Percentiles rank a stretch among this genome's conserved stretches.
Conservation (phyloP, 2,329 filamentous ascomycete species). For the Aureobasidium musti region DNA sequence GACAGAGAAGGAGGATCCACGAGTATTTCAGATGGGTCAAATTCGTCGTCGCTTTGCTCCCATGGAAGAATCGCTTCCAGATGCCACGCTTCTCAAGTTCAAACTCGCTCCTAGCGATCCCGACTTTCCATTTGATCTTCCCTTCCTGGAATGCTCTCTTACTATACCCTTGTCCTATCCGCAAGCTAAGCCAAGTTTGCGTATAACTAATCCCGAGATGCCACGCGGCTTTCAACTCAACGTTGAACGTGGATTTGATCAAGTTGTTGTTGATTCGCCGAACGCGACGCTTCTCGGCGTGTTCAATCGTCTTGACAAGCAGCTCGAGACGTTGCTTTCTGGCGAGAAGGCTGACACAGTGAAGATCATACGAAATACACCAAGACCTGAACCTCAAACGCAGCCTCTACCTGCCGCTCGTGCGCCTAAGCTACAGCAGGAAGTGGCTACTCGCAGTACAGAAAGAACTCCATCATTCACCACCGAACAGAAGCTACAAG, state of each 20-base stretch:
- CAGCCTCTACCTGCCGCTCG: not conserved
- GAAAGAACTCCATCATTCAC: conserved; percentile 48
- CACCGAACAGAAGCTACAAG: conserved; percentile 61
- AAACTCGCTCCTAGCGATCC: conserved; percentile 73
- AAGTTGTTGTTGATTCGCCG: conserved; percentile 58
- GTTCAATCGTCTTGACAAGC: conserved; percentile 70
- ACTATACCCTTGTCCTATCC: conserved; percentile 67
- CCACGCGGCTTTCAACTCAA: conserved; percentile 73
- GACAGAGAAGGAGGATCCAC: conserved; percentile 65
- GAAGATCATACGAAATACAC: conserved; percentile 63
- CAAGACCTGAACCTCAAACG: conserved; percentile 7
- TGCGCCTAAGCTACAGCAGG: not conserved
- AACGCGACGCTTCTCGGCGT: conserved; percentile 64
- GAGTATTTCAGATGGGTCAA: conserved; percentile 74
- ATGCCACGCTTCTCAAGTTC: conserved; percentile 63
- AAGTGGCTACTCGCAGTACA: not conserved
- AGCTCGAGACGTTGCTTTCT: conserved; percentile 68
- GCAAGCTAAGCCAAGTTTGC: conserved; percentile 57
- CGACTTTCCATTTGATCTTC: conserved; percentile 78
- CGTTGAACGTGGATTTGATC: conserved; percentile 72
- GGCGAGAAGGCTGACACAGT: conserved; percentile 71
- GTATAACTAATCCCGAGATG: conserved; percentile 69
- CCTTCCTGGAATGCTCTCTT: conserved; percentile 67
- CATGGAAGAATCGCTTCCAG: conserved; percentile 49
- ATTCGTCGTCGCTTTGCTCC: conserved; percentile 66